These are phyloP conservation scores for Tirmania nivea DNA, from an alignment of 495 filamentous ascomycete genomes.

Conservation along the genomic window DNA sequence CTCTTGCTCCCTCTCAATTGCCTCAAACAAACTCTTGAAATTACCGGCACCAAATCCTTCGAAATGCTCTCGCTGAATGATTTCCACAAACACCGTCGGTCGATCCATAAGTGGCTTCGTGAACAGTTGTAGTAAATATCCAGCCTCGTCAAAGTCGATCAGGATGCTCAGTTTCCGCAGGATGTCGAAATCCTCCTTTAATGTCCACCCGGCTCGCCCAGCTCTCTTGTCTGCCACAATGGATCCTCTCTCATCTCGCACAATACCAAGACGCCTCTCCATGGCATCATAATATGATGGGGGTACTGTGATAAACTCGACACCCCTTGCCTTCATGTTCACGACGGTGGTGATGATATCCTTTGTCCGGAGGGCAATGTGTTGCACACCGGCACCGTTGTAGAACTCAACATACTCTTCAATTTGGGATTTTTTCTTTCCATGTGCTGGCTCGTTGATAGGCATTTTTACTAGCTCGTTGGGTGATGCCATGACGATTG, in stretches of 20 bases:
- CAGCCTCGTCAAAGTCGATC: constrained; percentile 78
- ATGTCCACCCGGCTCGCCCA: background rate
- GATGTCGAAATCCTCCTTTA: constrained; percentile 47
- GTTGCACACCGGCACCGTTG: constrained; percentile 64
- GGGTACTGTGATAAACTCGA: constrained; percentile 77
- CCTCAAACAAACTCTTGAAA: constrained; percentile 81
- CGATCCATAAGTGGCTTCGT: constrained; percentile 84
- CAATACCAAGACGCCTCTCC: constrained; percentile 35
- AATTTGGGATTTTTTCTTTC: constrained; percentile 72
- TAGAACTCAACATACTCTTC: constrained; percentile 85
- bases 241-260: constrained; percentile 2
- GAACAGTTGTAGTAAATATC: constrained; percentile 69
- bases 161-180: constrained; percentile 56
- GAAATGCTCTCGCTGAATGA: constrained; percentile 75
- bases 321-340: constrained; percentile 53
- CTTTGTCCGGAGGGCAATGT: constrained; percentile 61
- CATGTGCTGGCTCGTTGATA: constrained; percentile 82
- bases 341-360: constrained; percentile 57
- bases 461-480: constrained; percentile 81
- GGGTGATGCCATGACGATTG: constrained; percentile 70
- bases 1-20: constrained; percentile 75
- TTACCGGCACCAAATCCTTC: constrained; percentile 84
- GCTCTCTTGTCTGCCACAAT: background rate
- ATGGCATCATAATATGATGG: constrained; percentile 63
- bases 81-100: constrained; percentile 84